Evolutionary conservation across 2,329 filamentous ascomycete genomes (phyloP), one percentile per base, ranked within the genome.

Genomic region (Phaeosphaeria sp.): DNA sequence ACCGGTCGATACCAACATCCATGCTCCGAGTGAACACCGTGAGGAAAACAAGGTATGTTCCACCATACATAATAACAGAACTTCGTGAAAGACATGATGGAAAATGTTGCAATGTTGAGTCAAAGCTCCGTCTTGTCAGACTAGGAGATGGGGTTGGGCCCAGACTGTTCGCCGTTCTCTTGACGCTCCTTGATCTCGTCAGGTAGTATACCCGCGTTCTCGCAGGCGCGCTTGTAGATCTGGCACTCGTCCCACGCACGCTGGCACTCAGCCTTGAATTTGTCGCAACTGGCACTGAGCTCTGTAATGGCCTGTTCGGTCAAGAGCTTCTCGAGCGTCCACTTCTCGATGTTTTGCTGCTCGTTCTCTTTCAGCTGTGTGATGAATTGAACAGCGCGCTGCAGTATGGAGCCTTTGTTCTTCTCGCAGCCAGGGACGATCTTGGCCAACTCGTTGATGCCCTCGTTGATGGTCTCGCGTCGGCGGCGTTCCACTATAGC

Each of bases 351-450:
- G 75, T 97, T 97, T 64, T 95, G 91, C 17, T 91, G 87, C 76
- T 97, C 94, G 68, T 97, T 96, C 76, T 97, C 93, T 76, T 95
- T 96, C 17, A 99, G 86, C 73, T 97, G 93, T 11, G 89, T 91
- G 74, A 99, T 98, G 81, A 97, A 98, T 63, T 92, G 89, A 9
- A 97, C 94, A 0, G 95, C 93, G 33, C 94, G 91, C 74, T 96
- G 91, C 39, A 99, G 83, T 64, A 99, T 98, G 2, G 93, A 96
- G 0, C 95, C 95, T 80, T 99, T 99, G 83, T 99, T 98, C 84
- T 98, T 99, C 79, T 99, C 95, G 72, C 94, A 97, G 15, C 93
- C 93, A 0, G 95, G 95, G 0, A 99, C 95, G 65, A 99, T 96
- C 81, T 97, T 98, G 66, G 94, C 92, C 27, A 99, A 87, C 78